Base-by-base conservation (phyloP, 805 yeast genomes). In the Hanseniaspora taiwanica region DNA sequence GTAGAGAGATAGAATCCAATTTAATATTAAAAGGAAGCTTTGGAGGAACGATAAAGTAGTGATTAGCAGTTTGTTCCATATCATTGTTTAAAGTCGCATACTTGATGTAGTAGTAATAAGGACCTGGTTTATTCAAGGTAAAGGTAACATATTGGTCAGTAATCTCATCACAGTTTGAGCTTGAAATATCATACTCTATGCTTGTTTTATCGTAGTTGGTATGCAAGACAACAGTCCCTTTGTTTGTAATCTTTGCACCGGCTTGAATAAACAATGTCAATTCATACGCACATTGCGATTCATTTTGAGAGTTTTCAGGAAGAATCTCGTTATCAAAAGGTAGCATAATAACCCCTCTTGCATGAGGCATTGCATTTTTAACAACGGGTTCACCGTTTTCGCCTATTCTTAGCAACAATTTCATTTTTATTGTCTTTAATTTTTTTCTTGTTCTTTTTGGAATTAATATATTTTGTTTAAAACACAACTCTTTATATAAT, bases 1-100 rank as follows among this genome's bases (percentile, higher is more conserved):
- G 91, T 54, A 89, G 65, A 37, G 83, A 79, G 45, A 89, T 71
- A 7, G 87, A 71, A 53, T 87, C 83, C 53, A 87, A 69, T 1
- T 89, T 79, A 23, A 87, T 50, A 48, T 71, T 67, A 42, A 83
- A 63, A 34, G 64, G 62, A 43, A 89, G 67, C 12, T 77, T 74
- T 3, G 96, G 93, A 1, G 87, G 85, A 10, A 81, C 94, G 23
- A 76, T 78, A 58, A 89, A 83, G 57, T 78, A 77, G 59, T 66
- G 78, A 48, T 71, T 68, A 25, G 77, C 63, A 0, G 94, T 77
- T 25, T n/a, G n/a, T 25, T 25, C 5, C 4, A 25, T 25, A 12
- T 25, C 44, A n/a, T 56, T 62, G 4, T 49, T 27, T 10, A 46
- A 52, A 24, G 58, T 62, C 25, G 66, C 62, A 54, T 78, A 86